Base-by-base conservation (phyloP, 305 asterid species). In the Striga hermonthica region DNA sequence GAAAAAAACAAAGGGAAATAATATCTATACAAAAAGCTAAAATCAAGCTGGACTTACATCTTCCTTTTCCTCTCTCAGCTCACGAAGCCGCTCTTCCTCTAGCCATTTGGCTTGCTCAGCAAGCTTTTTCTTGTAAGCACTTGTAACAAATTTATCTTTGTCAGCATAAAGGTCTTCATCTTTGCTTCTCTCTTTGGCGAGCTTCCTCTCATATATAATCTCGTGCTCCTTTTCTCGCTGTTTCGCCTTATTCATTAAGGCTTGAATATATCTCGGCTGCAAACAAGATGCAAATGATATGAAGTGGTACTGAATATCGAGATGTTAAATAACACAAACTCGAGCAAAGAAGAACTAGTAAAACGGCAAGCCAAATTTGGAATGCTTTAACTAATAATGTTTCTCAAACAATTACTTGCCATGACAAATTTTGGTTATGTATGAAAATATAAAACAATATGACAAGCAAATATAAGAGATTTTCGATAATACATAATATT, bases 91-190 rank as follows among this genome's bases (percentile, higher is more conserved):
- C 77, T 91, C 95, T 78, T 89, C 98, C 74, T 89, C 83, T 74
- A 78, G 52, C 96, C 95, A 91, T 68, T 91, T 91, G 47, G 85
- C 88, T 80, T 87, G 95, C 80, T 91, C 98, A 7, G 91, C 95
- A 40, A 91, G 87, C 76, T 91, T 91, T 86, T 62, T 86, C 78
- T 91, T 91, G 81, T 91, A 88, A 48, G 96, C 98, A 75, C 87
- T 71, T 40, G 98, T 91, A 35, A 91, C 86, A 34, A 76, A 91
- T 72, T 91, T 91, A 60, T 86, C 97, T 72, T 90, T 91, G 66
- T 85, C 96, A 15, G 88, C 84, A 75, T 56, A 86, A 35, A 91
- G 83, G 62, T 91, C 93, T 62, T 88, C 91, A 22, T 91, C 96
- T 75, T 83, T 74, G 68, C 80, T 84, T 81, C 96, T 89, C 74